Percentiles rank a stretch among this genome's conserved stretches.
These are phyloP conservation scores for Kluyveromyces lactis DNA, from an alignment of 805 yeast species.

Conservation along the genomic window DNA sequence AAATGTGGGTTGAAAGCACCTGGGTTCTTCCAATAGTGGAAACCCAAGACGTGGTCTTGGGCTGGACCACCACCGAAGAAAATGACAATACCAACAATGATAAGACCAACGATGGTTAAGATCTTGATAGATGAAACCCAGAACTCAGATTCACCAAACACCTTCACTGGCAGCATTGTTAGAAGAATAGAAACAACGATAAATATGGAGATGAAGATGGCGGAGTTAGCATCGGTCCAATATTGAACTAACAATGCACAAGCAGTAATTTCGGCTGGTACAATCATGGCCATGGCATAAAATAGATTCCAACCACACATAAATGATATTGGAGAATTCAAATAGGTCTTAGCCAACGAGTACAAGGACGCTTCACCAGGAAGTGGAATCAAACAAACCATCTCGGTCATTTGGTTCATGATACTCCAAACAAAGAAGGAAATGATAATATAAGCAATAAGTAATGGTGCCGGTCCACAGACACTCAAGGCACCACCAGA, in stretches of 20 bases:
- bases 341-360: conserved; percentile 10
- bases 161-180: conserved; percentile 18
- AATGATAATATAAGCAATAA: conserved; percentile 52
- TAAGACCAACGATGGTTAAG: conserved; percentile 53
- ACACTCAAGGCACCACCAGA: conserved; percentile 50
- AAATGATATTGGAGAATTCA: conserved; percentile 12
- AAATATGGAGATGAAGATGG: conserved; percentile 33
- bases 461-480: conserved; percentile 61
- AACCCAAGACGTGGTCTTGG: conserved; percentile 41
- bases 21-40: conserved; percentile 53
- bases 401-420: conserved; percentile 53
- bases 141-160: conserved; percentile 47
- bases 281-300: conserved; percentile 37
- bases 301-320: conserved; percentile 43
- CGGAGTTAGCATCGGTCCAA: conserved; percentile 35
- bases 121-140: conserved; percentile 63
- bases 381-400: conserved; percentile 49
- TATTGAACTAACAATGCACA: conserved; percentile 33
- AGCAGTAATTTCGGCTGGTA: conserved; percentile 44
- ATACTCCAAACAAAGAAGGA: conserved; percentile 41
- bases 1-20: conserved; percentile 34
- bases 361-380: conserved; percentile 44
- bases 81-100: conserved; percentile 46
- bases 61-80: conserved; percentile 62
- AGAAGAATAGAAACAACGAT: conserved; percentile 14